Percentiles rank a stretch among this genome's conserved stretches.
Conservation (phyloP, 2,329 filamentous ascomycete genomes). For the Chrysoporthe cubensis region DNA sequence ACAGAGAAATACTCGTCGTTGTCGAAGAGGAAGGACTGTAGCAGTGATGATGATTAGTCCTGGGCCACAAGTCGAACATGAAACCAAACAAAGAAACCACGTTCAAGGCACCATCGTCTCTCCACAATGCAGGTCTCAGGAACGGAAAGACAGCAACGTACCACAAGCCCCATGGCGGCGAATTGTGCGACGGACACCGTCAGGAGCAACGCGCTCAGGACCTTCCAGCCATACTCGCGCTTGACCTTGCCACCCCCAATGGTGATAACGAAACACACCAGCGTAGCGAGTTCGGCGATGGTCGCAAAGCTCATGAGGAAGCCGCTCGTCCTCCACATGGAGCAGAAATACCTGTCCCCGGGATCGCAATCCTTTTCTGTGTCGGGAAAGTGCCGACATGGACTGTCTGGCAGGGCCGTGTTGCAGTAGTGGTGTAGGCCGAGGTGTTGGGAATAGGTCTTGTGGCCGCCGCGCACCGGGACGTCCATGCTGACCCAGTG, state of each 20-base stretch:
- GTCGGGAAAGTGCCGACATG: constrained; percentile 70
- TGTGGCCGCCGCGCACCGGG: constrained; percentile 48
- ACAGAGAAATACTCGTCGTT: constrained; percentile 81
- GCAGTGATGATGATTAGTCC: background rate
- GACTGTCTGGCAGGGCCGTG: constrained; percentile 54
- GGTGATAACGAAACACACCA: constrained; percentile 81
- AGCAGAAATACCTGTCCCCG: constrained; percentile 78
- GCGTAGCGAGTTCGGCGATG: constrained; percentile 77
- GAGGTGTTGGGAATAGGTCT: constrained; percentile 61
- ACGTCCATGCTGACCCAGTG: constrained; percentile 72
- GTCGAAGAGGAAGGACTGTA: constrained; percentile 79
- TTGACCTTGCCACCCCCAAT: constrained; percentile 78
- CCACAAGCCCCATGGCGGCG: constrained; percentile 80
- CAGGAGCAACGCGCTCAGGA: constrained; percentile 68
- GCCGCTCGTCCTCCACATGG: constrained; percentile 85
- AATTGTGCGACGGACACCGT: constrained; percentile 72
- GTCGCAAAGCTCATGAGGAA: constrained; percentile 84
- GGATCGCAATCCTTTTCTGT: constrained; percentile 65
- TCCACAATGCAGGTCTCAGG: background rate
- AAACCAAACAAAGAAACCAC: background rate
- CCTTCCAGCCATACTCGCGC: constrained; percentile 81
- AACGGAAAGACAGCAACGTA: constrained; percentile 50
- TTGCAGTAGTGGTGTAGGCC: constrained; percentile 85
- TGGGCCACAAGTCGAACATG: background rate
- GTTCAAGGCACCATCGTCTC: constrained; percentile 18